Percentiles rank a stretch among this genome's conserved stretches.
Evolutionary conservation across 371 early-diverging fungal genomes (phyloP).

Genomic region (Circinella umbellata): DNA sequence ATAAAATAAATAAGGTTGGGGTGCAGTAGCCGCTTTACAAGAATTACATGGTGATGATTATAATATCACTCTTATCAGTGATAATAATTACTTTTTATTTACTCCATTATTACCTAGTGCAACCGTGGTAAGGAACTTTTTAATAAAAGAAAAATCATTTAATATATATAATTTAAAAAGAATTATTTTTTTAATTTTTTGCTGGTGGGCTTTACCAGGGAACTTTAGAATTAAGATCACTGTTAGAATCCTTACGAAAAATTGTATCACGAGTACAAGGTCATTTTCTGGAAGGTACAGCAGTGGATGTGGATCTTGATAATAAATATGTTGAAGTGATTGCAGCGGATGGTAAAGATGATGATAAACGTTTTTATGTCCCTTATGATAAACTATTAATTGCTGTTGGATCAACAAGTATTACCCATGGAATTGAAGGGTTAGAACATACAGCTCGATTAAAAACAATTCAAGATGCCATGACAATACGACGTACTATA

Average conservation of each 20-base stretch:
- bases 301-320: conserved; percentile 73
- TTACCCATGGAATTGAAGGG: conserved; percentile 84
- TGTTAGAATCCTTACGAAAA: conserved; percentile 77
- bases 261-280: conserved; percentile 52
- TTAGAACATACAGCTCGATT: conserved; percentile 71
- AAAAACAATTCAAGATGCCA: conserved; percentile 77
- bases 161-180: background rate
- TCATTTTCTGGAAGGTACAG: conserved; percentile 61
- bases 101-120: conserved; percentile 83
- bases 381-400: conserved; percentile 85
- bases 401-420: conserved; percentile 79
- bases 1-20: conserved; percentile 55
- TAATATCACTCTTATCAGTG: conserved; percentile 72
- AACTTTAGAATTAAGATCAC: conserved; percentile 40
- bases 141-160: background rate
- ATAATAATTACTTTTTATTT: conserved; percentile 85
- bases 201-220: background rate
- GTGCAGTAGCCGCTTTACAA: conserved; percentile 60
- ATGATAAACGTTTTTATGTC: conserved; percentile 54
- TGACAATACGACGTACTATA: conserved; percentile 65
- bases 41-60: conserved; percentile 70
- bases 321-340: conserved; percentile 59
- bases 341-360: conserved; percentile 42
- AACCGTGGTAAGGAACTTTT: conserved; percentile 76
- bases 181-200: too few species aligned